These are phyloP conservation scores for Candida methanosorbosa DNA, from an alignment of 805 yeast genomes.

Conservation along the genomic window DNA sequence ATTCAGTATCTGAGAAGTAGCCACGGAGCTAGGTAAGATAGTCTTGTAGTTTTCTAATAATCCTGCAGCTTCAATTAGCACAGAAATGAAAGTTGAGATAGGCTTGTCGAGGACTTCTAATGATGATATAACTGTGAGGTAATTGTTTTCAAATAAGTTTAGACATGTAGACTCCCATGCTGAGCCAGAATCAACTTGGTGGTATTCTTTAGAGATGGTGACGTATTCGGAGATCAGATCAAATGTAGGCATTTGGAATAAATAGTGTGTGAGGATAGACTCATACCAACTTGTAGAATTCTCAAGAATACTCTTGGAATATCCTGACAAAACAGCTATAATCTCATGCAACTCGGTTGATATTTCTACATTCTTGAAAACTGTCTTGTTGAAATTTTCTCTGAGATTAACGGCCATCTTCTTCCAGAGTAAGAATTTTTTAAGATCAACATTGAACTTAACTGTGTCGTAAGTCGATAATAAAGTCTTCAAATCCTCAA, in stretches of 20 bases:
- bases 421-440: conserved; percentile 42
- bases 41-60: conserved; percentile 32
- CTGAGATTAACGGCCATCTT: conserved; percentile 39
- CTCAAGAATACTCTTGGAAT: conserved; percentile 37
- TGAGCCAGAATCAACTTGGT: conserved; percentile 28
- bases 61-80: conserved; percentile 57
- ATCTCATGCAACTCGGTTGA: conserved; percentile 32
- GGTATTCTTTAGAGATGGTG: conserved; percentile 22
- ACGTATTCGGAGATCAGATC: conserved; percentile 34
- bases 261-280: conserved; percentile 28
- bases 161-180: conserved; percentile 50
- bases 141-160: conserved; percentile 47
- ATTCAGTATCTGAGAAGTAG: background rate
- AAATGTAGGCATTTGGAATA: conserved; percentile 51
- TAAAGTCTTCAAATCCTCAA: conserved; percentile 32
- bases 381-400: conserved; percentile 25
- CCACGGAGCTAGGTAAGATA: conserved; percentile 5
- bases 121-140: conserved; percentile 46
- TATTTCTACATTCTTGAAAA: conserved; percentile 18
- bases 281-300: conserved; percentile 64
- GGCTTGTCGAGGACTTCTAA: conserved; percentile 53
- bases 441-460: conserved; percentile 26
- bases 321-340: conserved; percentile 37
- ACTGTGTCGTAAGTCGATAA: conserved; percentile 30
- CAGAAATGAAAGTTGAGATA: conserved; percentile 55